A percentile compares a stretch with the other conserved stretches of the same genome.
Evolutionary conservation across 2,329 filamentous ascomycete species (phyloP).

Genomic region (Biscogniauxia mediterranea): DNA sequence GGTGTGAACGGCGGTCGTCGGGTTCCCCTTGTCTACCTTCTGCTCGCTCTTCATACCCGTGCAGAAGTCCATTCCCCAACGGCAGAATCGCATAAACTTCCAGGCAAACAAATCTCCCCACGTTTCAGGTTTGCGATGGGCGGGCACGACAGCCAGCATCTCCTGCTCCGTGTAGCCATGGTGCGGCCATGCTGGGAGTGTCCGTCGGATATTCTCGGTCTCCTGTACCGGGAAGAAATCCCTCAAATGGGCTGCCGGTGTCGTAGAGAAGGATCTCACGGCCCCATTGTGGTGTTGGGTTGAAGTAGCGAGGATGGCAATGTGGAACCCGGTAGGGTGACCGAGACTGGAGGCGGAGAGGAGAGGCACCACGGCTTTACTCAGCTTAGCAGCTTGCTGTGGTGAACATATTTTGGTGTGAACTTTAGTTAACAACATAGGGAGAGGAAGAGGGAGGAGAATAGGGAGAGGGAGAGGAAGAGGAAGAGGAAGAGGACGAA

Average conservation of each 20-base stretch:
- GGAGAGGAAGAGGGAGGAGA: not conserved
- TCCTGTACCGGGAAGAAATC: conserved; percentile 64
- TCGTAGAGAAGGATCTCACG: conserved; percentile 49
- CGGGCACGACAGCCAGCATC: conserved; percentile 71
- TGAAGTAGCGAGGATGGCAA: conserved; percentile 25
- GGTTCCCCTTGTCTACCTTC: conserved; percentile 57
- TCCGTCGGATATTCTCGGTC: conserved; percentile 60
- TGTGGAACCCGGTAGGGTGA: conserved; percentile 28
- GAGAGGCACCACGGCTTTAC: conserved; percentile 25
- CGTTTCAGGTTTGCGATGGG: conserved; percentile 71
- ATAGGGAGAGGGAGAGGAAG: conserved; percentile 7
- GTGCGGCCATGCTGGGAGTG: conserved; percentile 67
- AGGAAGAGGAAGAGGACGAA: not conserved
- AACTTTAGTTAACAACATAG: conserved; percentile 33
- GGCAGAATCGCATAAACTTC: conserved; percentile 69
- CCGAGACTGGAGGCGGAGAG: conserved; percentile 20
- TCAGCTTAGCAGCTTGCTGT: conserved; percentile 30
- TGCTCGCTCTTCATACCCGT: conserved; percentile 75
- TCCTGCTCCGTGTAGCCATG: conserved; percentile 75
- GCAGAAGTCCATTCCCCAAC: conserved; percentile 77
- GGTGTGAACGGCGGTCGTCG: conserved; percentile 53
- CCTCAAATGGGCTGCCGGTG: conserved; percentile 43
- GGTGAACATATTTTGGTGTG: conserved; percentile 31
- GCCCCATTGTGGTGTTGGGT: conserved; percentile 24
- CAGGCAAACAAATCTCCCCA: conserved; percentile 79